Percentiles rank a stretch among this genome's conserved stretches.
Conservation (phyloP, 2,329 filamentous ascomycete genomes). For the Pseudopithomyces maydicus region DNA sequence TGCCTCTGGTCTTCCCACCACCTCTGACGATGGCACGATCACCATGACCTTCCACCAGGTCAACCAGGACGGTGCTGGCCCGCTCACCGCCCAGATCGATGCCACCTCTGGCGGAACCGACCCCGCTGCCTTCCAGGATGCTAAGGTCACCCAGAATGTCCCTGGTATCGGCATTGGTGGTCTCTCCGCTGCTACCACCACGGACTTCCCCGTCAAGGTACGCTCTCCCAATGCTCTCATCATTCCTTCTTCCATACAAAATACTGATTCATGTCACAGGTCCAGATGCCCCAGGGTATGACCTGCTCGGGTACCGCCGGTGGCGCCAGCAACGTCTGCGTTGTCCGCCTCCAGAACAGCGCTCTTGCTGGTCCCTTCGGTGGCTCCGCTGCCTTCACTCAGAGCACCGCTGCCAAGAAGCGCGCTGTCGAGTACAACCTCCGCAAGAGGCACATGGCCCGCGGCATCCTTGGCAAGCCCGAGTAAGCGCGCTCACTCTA, state of each 20-base stretch:
- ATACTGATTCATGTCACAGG: constrained; percentile 26
- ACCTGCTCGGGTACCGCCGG: constrained; percentile 66
- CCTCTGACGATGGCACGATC: constrained; percentile 63
- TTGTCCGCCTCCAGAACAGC: constrained; percentile 67
- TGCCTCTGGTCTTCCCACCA: constrained; percentile 63
- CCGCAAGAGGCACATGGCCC: constrained; percentile 44
- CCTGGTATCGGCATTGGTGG: constrained; percentile 63
- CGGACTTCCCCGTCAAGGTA: constrained; percentile 65
- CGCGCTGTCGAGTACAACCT: constrained; percentile 63
- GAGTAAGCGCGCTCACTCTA: constrained; percentile 21
- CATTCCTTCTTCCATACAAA: background rate
- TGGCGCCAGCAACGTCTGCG: constrained; percentile 66
- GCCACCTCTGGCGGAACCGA: constrained; percentile 67
- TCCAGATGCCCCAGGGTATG: constrained; percentile 71
- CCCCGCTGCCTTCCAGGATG: constrained; percentile 63
- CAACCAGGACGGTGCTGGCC: constrained; percentile 73
- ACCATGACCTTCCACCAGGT: constrained; percentile 70
- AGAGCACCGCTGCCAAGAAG: constrained; percentile 63
- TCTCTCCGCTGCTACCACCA: constrained; percentile 63
- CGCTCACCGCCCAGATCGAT: constrained; percentile 65
- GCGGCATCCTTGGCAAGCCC: constrained; percentile 40
- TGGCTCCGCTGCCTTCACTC: constrained; percentile 69
- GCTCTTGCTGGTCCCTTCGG: constrained; percentile 70
- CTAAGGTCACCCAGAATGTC: constrained; percentile 64
- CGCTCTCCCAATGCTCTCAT: background rate